A percentile compares a stretch with the other conserved stretches of the same genome.
Evolutionary conservation across 768 basidiomycete genomes (phyloP).

Genomic region (Russula virescens): DNA sequence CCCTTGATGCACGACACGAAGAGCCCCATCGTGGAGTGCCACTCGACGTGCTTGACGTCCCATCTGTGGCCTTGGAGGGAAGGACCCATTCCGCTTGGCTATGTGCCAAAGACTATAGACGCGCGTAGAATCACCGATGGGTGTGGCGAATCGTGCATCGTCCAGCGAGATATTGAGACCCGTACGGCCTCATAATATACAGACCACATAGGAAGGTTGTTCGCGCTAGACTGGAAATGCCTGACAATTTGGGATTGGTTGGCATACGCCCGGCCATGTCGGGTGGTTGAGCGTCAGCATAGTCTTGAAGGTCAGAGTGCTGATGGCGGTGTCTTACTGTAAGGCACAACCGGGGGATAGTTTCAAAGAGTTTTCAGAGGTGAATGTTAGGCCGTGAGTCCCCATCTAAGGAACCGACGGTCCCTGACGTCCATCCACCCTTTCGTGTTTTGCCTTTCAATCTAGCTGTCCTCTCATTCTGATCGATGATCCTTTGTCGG

Average conservation of each 20-base stretch:
- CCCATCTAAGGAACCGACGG: conserved; percentile 86
- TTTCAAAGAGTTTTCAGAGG: conserved; percentile 97
- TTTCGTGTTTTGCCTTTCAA: no score
- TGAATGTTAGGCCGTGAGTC: conserved; percentile 98
- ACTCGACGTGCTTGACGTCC: conserved; percentile 98
- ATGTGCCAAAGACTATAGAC: conserved; percentile 94
- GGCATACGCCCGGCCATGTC: no score
- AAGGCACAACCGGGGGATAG: no score
- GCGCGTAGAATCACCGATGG: conserved; percentile 91
- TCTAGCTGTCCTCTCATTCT: no score
- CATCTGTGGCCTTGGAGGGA: conserved; percentile 96
- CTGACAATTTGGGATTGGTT: conserved; percentile 95
- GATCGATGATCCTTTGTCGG: no score
- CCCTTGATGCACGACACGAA: conserved; percentile 96
- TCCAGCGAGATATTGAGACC: conserved; percentile 90
- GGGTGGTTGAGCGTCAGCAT: conserved; percentile 86
- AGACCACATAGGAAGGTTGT: conserved; percentile 90
- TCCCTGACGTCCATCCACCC: no score
- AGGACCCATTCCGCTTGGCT: conserved; percentile 83
- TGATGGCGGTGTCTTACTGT: conserved; percentile 95
- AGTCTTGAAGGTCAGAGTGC: conserved; percentile 84
- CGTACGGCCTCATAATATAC: conserved; percentile 96
- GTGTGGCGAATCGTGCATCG: conserved; percentile 87
- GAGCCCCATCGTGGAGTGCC: conserved; percentile 96
- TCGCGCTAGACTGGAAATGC: conserved; percentile 99